These are phyloP conservation scores for Gossypium gossypioides DNA, from an alignment of 441 rosid species.

Conservation along the genomic window DNA sequence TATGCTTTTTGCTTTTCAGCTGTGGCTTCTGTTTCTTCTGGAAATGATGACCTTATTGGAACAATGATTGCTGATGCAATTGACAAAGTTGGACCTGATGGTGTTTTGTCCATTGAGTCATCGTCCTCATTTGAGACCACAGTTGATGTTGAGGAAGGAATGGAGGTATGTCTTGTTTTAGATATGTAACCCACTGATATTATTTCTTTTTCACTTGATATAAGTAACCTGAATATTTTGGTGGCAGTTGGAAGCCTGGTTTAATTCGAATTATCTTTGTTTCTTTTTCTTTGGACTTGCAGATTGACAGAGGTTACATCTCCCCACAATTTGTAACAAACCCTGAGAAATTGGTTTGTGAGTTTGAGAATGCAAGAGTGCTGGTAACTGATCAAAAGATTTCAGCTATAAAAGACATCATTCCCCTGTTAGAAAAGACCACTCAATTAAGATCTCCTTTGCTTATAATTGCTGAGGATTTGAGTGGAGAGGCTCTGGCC, in stretches of 20 bases:
- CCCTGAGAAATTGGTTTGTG: conserved; percentile 75
- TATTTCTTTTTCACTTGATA: not conserved
- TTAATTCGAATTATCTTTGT: not conserved
- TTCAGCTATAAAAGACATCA: conserved; percentile 75
- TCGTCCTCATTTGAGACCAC: conserved; percentile 94
- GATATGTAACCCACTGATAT: not conserved
- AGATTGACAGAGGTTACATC: conserved; percentile 92
- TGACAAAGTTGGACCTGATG: conserved; percentile 97
- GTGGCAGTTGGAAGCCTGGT: not conserved
- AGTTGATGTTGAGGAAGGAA: conserved; percentile 93
- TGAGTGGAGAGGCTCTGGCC: conserved; percentile 82
- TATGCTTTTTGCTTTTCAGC: conserved; percentile 30
- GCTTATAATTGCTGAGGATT: conserved; percentile 89
- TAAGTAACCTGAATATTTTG: not conserved
- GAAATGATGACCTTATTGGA: conserved; percentile 87
- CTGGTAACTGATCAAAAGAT: conserved; percentile 86
- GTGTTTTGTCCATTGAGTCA: conserved; percentile 93
- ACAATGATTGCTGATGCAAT: conserved; percentile 94
- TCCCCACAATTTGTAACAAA: conserved; percentile 96
- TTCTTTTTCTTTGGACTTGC: conserved; percentile 14
- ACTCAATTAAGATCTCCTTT: conserved; percentile 83
- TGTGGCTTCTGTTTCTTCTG: conserved; percentile 85
- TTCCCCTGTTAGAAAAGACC: conserved; percentile 82
- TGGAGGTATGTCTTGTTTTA: conserved; percentile 51
- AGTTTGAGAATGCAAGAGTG: conserved; percentile 89